Evolutionary conservation across 176 grass and related monocot genomes (phyloP).

Genomic region (Otatea glauca): DNA sequence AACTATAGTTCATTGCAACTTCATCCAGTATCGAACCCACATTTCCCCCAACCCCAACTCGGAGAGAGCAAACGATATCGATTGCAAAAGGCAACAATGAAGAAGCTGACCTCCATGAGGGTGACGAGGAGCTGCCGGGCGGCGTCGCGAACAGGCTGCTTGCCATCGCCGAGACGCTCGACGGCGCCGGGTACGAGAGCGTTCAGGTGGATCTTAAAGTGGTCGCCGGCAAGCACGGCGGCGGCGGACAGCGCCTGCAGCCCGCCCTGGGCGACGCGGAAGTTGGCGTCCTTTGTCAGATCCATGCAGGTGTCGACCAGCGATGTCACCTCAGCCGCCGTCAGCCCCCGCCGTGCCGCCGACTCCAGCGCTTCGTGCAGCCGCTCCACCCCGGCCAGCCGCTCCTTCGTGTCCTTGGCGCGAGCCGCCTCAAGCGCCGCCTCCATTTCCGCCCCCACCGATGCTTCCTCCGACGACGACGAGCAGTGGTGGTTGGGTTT

Average conservation of each 20-base stretch:
- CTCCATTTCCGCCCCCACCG: constrained; percentile 60
- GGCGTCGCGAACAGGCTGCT: constrained; percentile 84
- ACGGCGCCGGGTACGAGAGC: constrained; percentile 70
- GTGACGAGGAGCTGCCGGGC: constrained; percentile 75
- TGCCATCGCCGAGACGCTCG: constrained; percentile 79
- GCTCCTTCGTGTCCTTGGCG: constrained; percentile 75
- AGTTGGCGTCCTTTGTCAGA: constrained; percentile 76
- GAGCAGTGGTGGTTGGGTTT: not conserved
- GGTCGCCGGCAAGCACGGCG: constrained; percentile 84
- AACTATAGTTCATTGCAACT: not conserved
- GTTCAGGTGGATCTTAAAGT: constrained; percentile 88
- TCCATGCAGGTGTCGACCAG: constrained; percentile 78
- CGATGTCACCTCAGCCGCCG: constrained; percentile 58
- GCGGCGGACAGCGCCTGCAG: constrained; percentile 83
- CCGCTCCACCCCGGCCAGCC: constrained; percentile 80
- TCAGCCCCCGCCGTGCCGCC: constrained; percentile 57
- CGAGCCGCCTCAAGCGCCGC: constrained; percentile 82
- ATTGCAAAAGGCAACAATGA: not conserved
- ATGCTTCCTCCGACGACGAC: not conserved
- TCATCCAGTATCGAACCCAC: not conserved
- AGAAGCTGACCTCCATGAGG: constrained; percentile 77
- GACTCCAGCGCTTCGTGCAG: constrained; percentile 78
- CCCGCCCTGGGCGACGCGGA: constrained; percentile 78
- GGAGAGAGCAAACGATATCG: not conserved
- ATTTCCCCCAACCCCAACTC: not conserved